Evolutionary conservation across 2,329 filamentous ascomycete genomes (phyloP).

Genomic region (Ophiostoma tasmaniense): DNA sequence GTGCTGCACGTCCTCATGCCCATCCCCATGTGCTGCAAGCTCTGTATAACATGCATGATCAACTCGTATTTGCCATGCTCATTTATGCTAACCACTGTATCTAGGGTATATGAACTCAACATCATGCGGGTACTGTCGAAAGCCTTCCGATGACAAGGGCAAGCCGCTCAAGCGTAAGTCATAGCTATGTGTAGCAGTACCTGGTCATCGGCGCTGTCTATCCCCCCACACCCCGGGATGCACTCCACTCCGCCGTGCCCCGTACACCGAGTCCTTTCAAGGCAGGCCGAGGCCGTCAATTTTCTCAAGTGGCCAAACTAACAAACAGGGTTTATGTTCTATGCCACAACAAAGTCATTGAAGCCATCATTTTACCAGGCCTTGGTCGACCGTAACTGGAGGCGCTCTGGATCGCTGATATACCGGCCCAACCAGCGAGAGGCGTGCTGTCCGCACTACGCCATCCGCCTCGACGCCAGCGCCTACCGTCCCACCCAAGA

Average conservation of each 20-base stretch:
- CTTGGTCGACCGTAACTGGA: slow-evolving; percentile 68
- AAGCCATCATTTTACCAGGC: slow-evolving; percentile 60
- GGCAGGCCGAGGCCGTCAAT: background rate
- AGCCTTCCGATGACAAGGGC: background rate
- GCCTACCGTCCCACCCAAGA: slow-evolving; percentile 59
- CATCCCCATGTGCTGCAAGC: background rate
- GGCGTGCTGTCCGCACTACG: slow-evolving; percentile 90
- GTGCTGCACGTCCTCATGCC: background rate
- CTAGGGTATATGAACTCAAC: slow-evolving; percentile 3
- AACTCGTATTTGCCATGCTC: background rate
- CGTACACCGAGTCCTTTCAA: slow-evolving; percentile 7
- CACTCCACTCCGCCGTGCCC: background rate
- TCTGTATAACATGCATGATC: background rate
- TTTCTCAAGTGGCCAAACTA: too few relatives aligned
- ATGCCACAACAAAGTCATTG: slow-evolving; percentile 53
- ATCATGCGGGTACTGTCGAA: slow-evolving; percentile 1
- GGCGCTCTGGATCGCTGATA: slow-evolving; percentile 60
- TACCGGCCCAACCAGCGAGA: slow-evolving; percentile 71
- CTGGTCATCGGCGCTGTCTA: background rate
- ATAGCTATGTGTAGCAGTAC: background rate
- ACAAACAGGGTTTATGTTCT: slow-evolving; percentile 55
- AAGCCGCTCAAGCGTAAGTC: background rate
- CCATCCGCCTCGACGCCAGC: slow-evolving; percentile 61
- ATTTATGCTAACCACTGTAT: background rate
- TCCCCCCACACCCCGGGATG: background rate